Evolutionary conservation across 768 basidiomycete species (phyloP), one percentile per base, ranked within the genome.

Genomic region (Imleria badia): DNA sequence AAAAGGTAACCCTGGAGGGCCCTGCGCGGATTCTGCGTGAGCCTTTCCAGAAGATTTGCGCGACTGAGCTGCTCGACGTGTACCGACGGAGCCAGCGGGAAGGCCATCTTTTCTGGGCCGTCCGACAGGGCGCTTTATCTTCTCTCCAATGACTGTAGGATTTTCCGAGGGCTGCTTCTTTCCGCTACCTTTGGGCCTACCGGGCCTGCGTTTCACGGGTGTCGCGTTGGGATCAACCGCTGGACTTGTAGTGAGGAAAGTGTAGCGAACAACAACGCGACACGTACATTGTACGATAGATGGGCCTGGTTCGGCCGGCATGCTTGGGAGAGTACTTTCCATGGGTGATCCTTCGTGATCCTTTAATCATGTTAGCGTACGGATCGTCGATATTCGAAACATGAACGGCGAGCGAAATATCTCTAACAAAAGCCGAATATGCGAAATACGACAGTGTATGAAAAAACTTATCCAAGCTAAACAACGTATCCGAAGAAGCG

Each of bases 51-150:
- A 26, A 65, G 71, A 67, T 57, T 78, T 77, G 45, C 75, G 66
- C 14, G 75, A 72, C 23, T 80, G 74, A 36, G 74, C 57, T 6
- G 76, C 65, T n/a, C 80, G 67, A 20, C 75, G 69, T 31, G 78
- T 71, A 14, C 70, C 76, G 7, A 87, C 81, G 11, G 86, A 86
- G 13, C 89, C 89, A 30, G 89, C 85, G 38, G 89, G 89, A 35
- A 89, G 78, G 0, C 90, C 90, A 60, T 91, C 89, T 69, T 91
- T 90, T 61, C 90, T 73, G 3, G 90, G 90, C 14, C 90, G 77
- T 1, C 90, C 90, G 2, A 91, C 89, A 15, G 90, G 90, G 42
- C 90, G 76, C 68, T 89, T 91, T 49, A 82, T 71, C 70, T 87
- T 87, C 26, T 81, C 76, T 3, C 78, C 74, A 0, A 73, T 58